Percentiles rank a stretch among this genome's conserved stretches.
Evolutionary conservation across 2,329 filamentous ascomycete species (phyloP).

Genomic region (Phyllosticta citriasiana): DNA sequence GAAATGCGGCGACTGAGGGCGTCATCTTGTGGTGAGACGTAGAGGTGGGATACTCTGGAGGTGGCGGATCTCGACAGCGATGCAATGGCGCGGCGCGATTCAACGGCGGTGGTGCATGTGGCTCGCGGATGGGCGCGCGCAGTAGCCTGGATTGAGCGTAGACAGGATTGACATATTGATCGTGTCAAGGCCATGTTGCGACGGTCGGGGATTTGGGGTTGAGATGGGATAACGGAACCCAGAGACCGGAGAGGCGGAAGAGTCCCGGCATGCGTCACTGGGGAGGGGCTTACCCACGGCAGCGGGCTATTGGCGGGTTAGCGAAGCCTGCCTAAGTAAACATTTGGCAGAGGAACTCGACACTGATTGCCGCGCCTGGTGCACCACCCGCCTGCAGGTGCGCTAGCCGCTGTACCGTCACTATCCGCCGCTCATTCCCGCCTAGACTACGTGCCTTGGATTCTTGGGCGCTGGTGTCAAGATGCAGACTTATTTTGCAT

Average conservation of each 20-base stretch:
- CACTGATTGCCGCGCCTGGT: not conserved
- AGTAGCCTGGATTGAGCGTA: slow-evolving; percentile 14
- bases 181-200: slow-evolving; percentile 15
- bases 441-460: not conserved
- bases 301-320: not conserved
- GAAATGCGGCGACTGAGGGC: not conserved
- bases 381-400: not conserved
- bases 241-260: not conserved
- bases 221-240: not conserved
- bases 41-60: not conserved
- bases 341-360: not conserved
- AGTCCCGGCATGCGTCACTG: not conserved
- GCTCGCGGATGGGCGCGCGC: not conserved
- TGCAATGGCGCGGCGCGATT: slow-evolving; percentile 1
- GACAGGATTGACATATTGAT: slow-evolving; percentile 22
- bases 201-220: not conserved
- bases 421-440: not conserved
- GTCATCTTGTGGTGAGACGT: not conserved
- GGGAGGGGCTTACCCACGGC: not conserved
- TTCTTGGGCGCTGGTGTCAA: not conserved
- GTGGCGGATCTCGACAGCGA: slow-evolving; percentile 1
- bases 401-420: not conserved
- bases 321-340: not conserved
- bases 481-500: not conserved
- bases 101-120: not conserved